phyloP scores from a whole-genome alignment of 1,139 yeast genomes.

The Lodderomyces jiufengensis region DNA sequence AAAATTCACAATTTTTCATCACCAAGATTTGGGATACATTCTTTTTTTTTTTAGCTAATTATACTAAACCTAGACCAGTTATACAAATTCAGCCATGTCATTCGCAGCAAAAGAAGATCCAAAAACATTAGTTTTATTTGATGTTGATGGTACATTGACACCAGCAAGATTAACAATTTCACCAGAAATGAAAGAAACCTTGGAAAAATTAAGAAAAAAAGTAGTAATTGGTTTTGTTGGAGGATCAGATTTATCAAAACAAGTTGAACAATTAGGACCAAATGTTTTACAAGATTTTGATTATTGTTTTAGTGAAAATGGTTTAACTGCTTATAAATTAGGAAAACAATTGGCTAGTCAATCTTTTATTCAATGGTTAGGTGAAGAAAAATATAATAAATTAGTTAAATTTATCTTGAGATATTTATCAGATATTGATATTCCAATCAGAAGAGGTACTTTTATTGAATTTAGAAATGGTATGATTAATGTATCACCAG shows the following conservation, averaged over 20 bases:
- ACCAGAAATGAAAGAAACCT: conserved; percentile 71
- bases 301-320: conserved; percentile 96
- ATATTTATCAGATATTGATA: conserved; percentile 79
- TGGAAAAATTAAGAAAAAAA: conserved; percentile 77
- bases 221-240: conserved; percentile 97
- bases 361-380: conserved; percentile 92
- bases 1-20: too few relatives aligned
- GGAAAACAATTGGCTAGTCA: conserved; percentile 88
- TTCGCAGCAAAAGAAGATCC: conserved; percentile 53
- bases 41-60: too few relatives aligned
- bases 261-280: conserved; percentile 90
- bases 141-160: conserved; percentile 97
- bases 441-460: conserved; percentile 96
- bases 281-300: conserved; percentile 78
- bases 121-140: conserved; percentile 75
- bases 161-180: conserved; percentile 89
- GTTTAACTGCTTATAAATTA: conserved; percentile 91
- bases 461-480: conserved; percentile 98
- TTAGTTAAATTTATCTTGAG: conserved; percentile 79
- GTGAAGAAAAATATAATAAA: conserved; percentile 90
- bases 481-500: conserved; percentile 96
- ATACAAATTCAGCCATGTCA: too few relatives aligned
- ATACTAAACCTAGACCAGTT: too few relatives aligned
- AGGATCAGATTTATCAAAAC: conserved; percentile 93
- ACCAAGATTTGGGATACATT: too few relatives aligned